phyloP scores from a whole-genome alignment of 2,329 filamentous ascomycete species.

The Clonostachys byssicola region DNA sequence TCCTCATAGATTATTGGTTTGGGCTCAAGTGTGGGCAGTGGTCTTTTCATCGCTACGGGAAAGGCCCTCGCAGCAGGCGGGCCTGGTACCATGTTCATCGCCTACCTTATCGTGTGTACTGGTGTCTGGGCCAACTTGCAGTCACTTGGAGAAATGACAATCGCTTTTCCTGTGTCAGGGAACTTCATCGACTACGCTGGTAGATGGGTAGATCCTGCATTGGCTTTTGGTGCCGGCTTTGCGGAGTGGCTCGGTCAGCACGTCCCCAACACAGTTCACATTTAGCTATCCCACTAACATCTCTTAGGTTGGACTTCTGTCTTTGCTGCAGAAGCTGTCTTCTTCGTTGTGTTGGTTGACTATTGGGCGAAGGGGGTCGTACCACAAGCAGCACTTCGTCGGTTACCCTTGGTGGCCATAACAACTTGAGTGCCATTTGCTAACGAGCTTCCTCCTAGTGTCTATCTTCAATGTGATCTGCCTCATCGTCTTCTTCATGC shows the following conservation, averaged over 20 bases:
- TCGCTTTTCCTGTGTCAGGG: slow-evolving; percentile 56
- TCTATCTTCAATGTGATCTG: too few species aligned
- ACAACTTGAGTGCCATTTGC: neutral
- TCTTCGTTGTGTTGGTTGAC: slow-evolving; percentile 46
- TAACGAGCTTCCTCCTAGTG: neutral
- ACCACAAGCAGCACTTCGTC: too few species aligned
- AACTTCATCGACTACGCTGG: slow-evolving; percentile 59
- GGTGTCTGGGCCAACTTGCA: slow-evolving; percentile 45
- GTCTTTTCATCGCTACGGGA: slow-evolving; percentile 68
- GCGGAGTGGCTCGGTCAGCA: slow-evolving; percentile 35
- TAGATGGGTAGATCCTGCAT: slow-evolving; percentile 53
- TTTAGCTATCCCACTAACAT: too few species aligned
- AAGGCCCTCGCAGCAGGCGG: slow-evolving; percentile 56
- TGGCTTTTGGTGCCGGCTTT: slow-evolving; percentile 50
- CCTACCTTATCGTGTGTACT: slow-evolving; percentile 50
- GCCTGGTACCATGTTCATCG: slow-evolving; percentile 40
- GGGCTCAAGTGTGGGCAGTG: slow-evolving; percentile 47
- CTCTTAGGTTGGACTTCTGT: slow-evolving; percentile 18
- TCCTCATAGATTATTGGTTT: slow-evolving; percentile 38
- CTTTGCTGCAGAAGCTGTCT: slow-evolving; percentile 49
- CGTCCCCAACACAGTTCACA: too few species aligned
- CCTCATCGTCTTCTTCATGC: too few species aligned
- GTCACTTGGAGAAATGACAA: slow-evolving; percentile 56
- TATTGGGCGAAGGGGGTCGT: slow-evolving; percentile 16
- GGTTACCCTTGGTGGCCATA: too few species aligned